phyloP scores from a whole-genome alignment of 345 rosid genomes.

The Rhodamnia argentea region DNA sequence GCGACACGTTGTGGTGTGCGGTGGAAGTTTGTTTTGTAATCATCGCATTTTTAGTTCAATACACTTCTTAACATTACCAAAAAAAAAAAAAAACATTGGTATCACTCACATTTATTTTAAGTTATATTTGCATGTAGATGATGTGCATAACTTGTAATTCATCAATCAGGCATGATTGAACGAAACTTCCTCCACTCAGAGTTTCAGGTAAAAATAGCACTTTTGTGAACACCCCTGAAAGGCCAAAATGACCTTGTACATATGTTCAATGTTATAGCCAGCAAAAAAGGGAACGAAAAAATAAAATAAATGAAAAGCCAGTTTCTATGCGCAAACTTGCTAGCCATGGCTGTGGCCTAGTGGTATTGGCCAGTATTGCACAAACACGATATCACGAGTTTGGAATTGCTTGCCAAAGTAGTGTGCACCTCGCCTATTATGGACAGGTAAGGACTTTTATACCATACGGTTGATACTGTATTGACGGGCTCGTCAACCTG shows the following conservation, averaged over 20 bases:
- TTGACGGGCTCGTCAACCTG: background rate
- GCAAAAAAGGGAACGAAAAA: no score
- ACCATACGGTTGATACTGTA: background rate
- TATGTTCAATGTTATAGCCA: background rate
- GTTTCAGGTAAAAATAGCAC: background rate
- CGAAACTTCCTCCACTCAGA: background rate
- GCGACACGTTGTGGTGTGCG: no score
- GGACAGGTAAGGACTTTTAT: background rate
- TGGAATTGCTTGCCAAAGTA: background rate
- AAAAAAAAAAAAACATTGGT: no score
- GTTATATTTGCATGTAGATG: background rate
- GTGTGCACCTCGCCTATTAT: background rate
- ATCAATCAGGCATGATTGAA: background rate
- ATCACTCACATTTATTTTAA: background rate
- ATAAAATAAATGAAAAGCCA: no score
- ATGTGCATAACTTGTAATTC: background rate
- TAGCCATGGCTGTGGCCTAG: no score
- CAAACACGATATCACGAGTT: background rate
- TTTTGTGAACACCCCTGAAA: background rate
- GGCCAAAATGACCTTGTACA: background rate
- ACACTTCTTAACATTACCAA: no score
- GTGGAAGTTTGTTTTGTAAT: no score
- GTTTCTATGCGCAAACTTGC: no score
- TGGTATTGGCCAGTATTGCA: no score
- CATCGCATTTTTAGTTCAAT: no score